These are phyloP conservation scores for Steccherinum ochraceum DNA, from an alignment of 768 basidiomycete genomes.

Conservation along the genomic window DNA sequence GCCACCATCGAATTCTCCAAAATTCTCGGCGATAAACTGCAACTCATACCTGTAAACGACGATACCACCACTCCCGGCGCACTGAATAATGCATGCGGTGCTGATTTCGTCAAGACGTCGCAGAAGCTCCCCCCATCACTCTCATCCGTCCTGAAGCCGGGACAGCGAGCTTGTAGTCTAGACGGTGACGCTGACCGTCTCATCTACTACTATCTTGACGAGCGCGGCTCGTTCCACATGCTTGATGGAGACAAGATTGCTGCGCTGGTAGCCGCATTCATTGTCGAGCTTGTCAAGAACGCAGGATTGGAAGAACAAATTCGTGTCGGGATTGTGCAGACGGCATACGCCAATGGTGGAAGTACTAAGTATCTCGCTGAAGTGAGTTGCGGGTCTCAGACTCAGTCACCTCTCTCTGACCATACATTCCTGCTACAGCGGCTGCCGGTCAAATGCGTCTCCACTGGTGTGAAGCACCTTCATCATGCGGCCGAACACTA, in stretches of 20 bases:
- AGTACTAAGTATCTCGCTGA: constrained; percentile 89
- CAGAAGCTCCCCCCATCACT: constrained; percentile 84
- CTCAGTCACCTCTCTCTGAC: not conserved
- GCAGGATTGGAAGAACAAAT: constrained; percentile 74
- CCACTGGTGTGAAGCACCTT: constrained; percentile 96
- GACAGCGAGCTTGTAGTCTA: constrained; percentile 84
- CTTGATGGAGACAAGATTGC: constrained; percentile 99
- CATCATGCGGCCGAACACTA: constrained; percentile 96
- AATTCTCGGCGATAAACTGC: constrained; percentile 54
- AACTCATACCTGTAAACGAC: constrained; percentile 65
- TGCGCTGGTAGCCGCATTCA: constrained; percentile 85
- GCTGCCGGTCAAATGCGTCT: constrained; percentile 89
- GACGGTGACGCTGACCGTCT: constrained; percentile 98
- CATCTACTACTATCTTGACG: constrained; percentile 91
- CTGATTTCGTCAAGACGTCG: constrained; percentile 93
- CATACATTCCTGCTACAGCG: constrained; percentile 41
- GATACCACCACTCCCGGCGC: constrained; percentile 56
- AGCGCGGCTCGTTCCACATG: constrained; percentile 74
- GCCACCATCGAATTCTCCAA: constrained; percentile 57
- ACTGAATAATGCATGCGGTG: constrained; percentile 86
- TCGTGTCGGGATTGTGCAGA: constrained; percentile 93
- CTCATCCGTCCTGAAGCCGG: constrained; percentile 50
- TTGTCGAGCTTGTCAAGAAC: constrained; percentile 82
- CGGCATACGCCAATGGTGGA: constrained; percentile 96
- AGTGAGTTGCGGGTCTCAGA: constrained; percentile 34